phyloP scores from a whole-genome alignment of 2,329 filamentous ascomycete genomes.

The Cercospora sp. region DNA sequence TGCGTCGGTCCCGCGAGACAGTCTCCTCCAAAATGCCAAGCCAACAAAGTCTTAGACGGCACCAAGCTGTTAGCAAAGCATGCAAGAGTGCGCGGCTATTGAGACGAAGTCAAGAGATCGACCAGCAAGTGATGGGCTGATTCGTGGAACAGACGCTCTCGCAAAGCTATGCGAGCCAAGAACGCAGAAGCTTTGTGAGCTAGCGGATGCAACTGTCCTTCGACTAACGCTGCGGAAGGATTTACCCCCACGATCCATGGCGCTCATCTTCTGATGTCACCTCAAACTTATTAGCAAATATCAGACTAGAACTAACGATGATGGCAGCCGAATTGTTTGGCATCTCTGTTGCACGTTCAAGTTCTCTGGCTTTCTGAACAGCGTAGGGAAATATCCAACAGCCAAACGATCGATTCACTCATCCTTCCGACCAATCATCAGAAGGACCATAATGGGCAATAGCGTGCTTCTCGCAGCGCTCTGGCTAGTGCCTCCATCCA shows the following conservation, averaged over 20 bases:
- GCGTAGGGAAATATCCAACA: neutral
- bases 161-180: neutral
- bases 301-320: neutral
- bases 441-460: neutral
- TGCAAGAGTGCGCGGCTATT: neutral
- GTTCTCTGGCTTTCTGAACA: neutral
- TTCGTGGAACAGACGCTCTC: neutral
- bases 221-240: neutral
- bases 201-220: neutral
- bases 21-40: neutral
- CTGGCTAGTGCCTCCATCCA: neutral
- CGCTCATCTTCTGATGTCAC: neutral
- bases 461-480: neutral
- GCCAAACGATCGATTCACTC: neutral
- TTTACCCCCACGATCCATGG: neutral
- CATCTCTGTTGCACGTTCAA: neutral
- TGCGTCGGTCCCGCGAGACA: neutral
- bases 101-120: neutral
- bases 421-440: neutral
- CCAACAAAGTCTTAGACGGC: neutral
- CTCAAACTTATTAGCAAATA: neutral
- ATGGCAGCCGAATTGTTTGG: neutral
- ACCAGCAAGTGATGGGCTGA: neutral
- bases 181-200: neutral
- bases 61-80: neutral